These are phyloP conservation scores for Senna tora DNA, from an alignment of 306 rosid species.

Conservation along the genomic window DNA sequence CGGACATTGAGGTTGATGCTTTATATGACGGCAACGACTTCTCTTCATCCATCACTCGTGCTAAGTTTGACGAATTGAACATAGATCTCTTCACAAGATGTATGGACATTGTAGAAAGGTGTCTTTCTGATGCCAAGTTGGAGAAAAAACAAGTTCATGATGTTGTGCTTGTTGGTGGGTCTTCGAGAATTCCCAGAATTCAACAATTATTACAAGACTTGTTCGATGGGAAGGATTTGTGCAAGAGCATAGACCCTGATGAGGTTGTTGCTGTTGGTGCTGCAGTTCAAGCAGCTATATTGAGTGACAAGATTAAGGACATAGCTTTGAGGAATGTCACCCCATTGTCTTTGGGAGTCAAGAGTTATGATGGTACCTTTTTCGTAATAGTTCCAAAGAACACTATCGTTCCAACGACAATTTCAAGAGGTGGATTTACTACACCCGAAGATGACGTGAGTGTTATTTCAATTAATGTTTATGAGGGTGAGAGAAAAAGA, in stretches of 20 bases:
- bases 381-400: too few species aligned
- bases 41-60: background rate
- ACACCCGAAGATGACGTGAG: too few species aligned
- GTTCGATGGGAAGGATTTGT: slow-evolving; percentile 54
- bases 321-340: slow-evolving; percentile 53
- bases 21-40: slow-evolving; percentile 19
- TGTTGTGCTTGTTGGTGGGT: slow-evolving; percentile 66
- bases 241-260: slow-evolving; percentile 62
- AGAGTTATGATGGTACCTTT: slow-evolving; percentile 34
- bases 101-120: slow-evolving; percentile 50
- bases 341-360: slow-evolving; percentile 53
- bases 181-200: slow-evolving; percentile 64
- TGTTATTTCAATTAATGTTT: too few species aligned
- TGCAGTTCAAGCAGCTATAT: slow-evolving; percentile 60
- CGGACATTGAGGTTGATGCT: slow-evolving; percentile 12
- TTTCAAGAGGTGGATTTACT: too few species aligned
- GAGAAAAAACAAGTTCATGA: slow-evolving; percentile 47
- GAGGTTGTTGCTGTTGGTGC: slow-evolving; percentile 69
- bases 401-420: too few species aligned
- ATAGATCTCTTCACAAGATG: slow-evolving; percentile 45
- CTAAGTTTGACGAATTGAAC: slow-evolving; percentile 36
- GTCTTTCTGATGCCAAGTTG: slow-evolving; percentile 54
- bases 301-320: slow-evolving; percentile 47
- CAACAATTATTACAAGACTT: slow-evolving; percentile 52
- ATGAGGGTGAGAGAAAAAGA: too few species aligned